Percentiles rank a stretch among this genome's conserved stretches.
Conservation (phyloP, 2,329 filamentous ascomycete species). For the Aspergillus pseudonomiae region DNA sequence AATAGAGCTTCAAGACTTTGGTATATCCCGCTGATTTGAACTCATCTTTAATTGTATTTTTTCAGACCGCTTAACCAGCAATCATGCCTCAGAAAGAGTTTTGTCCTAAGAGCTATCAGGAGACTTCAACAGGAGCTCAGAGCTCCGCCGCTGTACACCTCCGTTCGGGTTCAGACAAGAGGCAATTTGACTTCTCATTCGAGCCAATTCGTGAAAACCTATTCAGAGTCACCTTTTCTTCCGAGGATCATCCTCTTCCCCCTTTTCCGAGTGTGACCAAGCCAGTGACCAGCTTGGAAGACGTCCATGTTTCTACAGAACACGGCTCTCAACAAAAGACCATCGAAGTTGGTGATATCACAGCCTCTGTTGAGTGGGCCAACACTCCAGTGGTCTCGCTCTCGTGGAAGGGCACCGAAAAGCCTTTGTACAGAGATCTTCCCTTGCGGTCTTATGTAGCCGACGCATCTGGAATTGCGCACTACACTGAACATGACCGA, state of each 20-base stretch:
- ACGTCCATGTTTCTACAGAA: conserved; percentile 33
- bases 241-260: conserved; percentile 63
- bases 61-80: background rate
- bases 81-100: conserved; percentile 55
- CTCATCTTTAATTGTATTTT: background rate
- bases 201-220: conserved; percentile 64
- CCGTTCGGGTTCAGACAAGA: conserved; percentile 42
- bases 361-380: conserved; percentile 62
- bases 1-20: conserved; percentile 21
- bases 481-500: conserved; percentile 66
- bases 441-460: conserved; percentile 67
- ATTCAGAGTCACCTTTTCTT: conserved; percentile 70
- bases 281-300: conserved; percentile 44
- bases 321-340: conserved; percentile 41
- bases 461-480: conserved; percentile 63
- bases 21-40: background rate
- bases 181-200: conserved; percentile 62
- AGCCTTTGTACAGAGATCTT: conserved; percentile 64
- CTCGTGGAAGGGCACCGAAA: conserved; percentile 52
- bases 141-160: conserved; percentile 43
- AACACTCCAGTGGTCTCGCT: conserved; percentile 62
- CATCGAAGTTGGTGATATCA: conserved; percentile 54
- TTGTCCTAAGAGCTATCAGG: conserved; percentile 42
- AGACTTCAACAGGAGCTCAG: conserved; percentile 28
- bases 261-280: conserved; percentile 64